Evolutionary conservation across 2,329 filamentous ascomycete species (phyloP).

Genomic region (Verticillium zaregamsianum): DNA sequence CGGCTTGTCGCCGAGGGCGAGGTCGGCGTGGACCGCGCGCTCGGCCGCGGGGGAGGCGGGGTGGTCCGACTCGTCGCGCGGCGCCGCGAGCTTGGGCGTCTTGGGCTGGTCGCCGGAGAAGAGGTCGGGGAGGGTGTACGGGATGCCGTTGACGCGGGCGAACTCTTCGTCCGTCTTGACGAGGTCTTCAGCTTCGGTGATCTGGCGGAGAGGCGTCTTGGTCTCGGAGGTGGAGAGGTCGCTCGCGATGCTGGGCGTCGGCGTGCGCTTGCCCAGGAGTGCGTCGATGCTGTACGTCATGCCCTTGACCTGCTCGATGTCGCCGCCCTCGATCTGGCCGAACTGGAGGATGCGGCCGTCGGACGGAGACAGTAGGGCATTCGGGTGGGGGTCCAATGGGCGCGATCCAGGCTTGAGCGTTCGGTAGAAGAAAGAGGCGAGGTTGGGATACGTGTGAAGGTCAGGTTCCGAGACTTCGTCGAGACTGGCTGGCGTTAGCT

Average conservation of each 20-base stretch:
- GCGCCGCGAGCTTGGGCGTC: not conserved
- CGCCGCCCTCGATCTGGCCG: constrained; percentile 84
- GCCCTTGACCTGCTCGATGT: constrained; percentile 98
- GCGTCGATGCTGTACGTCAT: constrained; percentile 97
- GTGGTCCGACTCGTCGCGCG: constrained; percentile 64
- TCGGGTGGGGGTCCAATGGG: constrained; percentile 75
- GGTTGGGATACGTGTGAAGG: constrained; percentile 83
- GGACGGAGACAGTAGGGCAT: constrained; percentile 79
- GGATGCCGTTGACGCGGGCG: constrained; percentile 88
- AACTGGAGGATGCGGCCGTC: constrained; percentile 92
- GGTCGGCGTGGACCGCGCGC: constrained; percentile 76
- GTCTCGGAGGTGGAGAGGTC: constrained; percentile 2
- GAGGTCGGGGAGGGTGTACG: constrained; percentile 85
- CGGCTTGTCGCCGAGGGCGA: constrained; percentile 66
- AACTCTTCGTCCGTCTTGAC: constrained; percentile 87
- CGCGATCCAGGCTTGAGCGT: constrained; percentile 84
- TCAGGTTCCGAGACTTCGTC: constrained; percentile 85
- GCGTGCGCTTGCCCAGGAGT: constrained; percentile 68
- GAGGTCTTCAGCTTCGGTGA: constrained; percentile 55
- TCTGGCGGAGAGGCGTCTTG: constrained; percentile 14
- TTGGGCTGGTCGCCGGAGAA: constrained; percentile 62
- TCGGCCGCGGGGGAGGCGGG: constrained; percentile 65
- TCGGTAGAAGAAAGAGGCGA: constrained; percentile 96
- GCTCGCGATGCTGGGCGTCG: constrained; percentile 44
- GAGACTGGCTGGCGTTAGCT: constrained; percentile 50